Base-by-base conservation (phyloP, 257 asterid genomes). In the Nicotiana otophora region DNA sequence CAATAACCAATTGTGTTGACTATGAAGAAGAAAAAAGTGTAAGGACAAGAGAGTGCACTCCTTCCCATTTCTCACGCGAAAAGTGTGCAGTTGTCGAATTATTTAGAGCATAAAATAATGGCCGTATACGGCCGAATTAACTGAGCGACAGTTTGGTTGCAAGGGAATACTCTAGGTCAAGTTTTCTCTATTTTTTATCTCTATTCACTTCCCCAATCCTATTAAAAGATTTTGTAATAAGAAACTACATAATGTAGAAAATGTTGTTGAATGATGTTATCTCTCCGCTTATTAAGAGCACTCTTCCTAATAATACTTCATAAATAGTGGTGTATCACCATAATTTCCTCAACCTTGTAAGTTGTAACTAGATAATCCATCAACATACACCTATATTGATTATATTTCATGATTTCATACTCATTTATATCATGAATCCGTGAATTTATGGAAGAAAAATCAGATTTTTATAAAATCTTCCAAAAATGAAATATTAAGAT, bases 1-100 rank as follows among this genome's bases (percentile, higher is more conserved):
- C 85, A 82, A 3, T 33, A 84, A 86, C 89, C 86, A 79, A 82
- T 48, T 84, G 57, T 28, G 84, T 87, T 87, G 87, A 87, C 83
- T 82, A 82, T 72, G 55, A 84, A 55, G 30, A 33, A 9, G 51
- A 42, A 42, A 17, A 16, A 78, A 17, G 42, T 30, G 23, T 15
- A 78, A 20, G 58, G 46, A 51, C 48, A 17, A 46, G n/a, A 79
- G 1, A 66, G 34, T 48, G 23, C 64, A 33, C 26, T n/a, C 34
- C 31, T 17, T 57, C 57, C 17, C 76, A 54, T 48, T 54, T 20
- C 78, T 82, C 72, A 83, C 86, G 88, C 87, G 88, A 80, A 82
- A 82, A 51, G 61, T 48, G 23, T 10, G 33, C 1, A 42, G 10
- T 28, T 78, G 65, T 36, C 15, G 5, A 31, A 31, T 31, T 31